Base-by-base conservation (phyloP, 2,329 filamentous ascomycete species). In the Byssoonygena ceratinophila region DNA sequence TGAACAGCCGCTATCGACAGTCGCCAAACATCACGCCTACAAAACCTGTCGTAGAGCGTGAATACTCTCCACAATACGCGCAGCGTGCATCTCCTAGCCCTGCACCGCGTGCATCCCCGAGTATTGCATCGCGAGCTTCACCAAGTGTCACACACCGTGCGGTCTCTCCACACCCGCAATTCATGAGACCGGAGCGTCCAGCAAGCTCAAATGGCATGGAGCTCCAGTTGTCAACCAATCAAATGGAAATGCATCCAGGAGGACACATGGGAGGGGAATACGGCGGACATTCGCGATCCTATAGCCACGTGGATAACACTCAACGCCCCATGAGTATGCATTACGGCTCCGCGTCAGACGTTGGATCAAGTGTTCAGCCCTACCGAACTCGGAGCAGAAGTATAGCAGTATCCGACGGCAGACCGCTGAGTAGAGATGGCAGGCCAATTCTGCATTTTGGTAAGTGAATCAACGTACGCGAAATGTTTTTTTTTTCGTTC, bases 391-490 rank as follows among this genome's bases (percentile, higher is more conserved):
- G 80, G 58, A 95, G 89, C 68, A 88, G 91, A 75, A 95, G 89
- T 62, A 77, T 92, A 55, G 88, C 85, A n/a, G 85, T 92, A 62
- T 77, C 80, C 23, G 81, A 82, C n/a, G 65, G 64, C 49, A 61
- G 86, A 60, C 85, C 90, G 61, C 88, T 86, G 61, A 95, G 87
- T 4, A 80, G 82, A 57, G 89, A 96, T 66, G 91, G 92, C 27
- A 81, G 87, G 55, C 82, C 87, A 32, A 91, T 97, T 64, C 67
- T 97, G 64, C 88, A 96, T 71, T 96, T 91, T 72, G 88, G 92
- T 97, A 78, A 83, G 89, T 79, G 51, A 29, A 27, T 52, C 20
- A 2, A 46, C 34, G 37, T 11, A 16, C 47, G 18, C 3, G 18
- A 39, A 2, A 7, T n/a, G n/a, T 49, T 49, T n/a, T 9, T 27